phyloP scores from a whole-genome alignment of 371 early-diverging fungal species.

The Saksenaea vasiformis region DNA sequence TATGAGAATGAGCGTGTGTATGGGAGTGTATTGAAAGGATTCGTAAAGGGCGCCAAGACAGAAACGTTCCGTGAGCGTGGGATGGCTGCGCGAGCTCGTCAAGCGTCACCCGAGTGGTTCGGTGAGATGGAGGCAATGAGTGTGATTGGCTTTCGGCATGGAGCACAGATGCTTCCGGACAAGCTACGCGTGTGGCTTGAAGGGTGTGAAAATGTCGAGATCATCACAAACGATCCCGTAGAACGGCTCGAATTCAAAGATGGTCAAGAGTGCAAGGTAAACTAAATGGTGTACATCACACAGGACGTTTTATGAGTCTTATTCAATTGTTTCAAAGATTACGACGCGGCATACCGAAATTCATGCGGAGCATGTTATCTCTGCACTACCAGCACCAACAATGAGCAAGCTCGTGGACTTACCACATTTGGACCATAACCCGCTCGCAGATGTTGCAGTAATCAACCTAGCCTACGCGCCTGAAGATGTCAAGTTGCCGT shows the following conservation, averaged over 20 bases:
- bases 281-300: too few species aligned
- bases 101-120: slow-evolving; percentile 59
- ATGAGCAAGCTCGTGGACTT: slow-evolving; percentile 41
- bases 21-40: slow-evolving; percentile 61
- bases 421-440: slow-evolving; percentile 59
- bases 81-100: slow-evolving; percentile 37
- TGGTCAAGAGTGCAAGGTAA: slow-evolving; percentile 37
- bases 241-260: slow-evolving; percentile 31
- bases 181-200: slow-evolving; percentile 54
- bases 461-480: slow-evolving; percentile 79
- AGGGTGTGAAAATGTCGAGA: slow-evolving; percentile 51
- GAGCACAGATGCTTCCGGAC: slow-evolving; percentile 73
- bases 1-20: slow-evolving; percentile 67
- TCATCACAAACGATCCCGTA: slow-evolving; percentile 45
- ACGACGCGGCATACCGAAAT: slow-evolving; percentile 27
- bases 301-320: too few species aligned
- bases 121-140: slow-evolving; percentile 62
- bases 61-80: slow-evolving; percentile 43
- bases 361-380: slow-evolving; percentile 63
- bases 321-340: slow-evolving; percentile 21
- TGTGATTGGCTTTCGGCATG: slow-evolving; percentile 80
- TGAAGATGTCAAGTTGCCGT: slow-evolving; percentile 39
- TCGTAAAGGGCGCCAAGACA: slow-evolving; percentile 35
- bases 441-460: slow-evolving; percentile 81
- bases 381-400: slow-evolving; percentile 63